These are phyloP conservation scores for Stemphylium vesicarium DNA, from an alignment of 2,329 filamentous ascomycete species.

Conservation along the genomic window DNA sequence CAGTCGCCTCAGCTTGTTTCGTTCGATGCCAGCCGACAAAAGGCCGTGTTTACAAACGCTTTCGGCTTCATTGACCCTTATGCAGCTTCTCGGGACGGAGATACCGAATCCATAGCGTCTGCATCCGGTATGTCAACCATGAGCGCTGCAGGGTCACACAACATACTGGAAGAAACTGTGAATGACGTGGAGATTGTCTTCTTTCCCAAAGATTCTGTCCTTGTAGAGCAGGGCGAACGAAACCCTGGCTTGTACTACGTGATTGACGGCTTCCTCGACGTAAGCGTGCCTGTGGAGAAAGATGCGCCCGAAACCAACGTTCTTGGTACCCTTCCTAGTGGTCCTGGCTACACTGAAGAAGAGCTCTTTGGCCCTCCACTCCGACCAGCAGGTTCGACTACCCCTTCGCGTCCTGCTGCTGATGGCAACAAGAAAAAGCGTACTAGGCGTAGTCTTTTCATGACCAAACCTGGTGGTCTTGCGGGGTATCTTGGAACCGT, in stretches of 20 bases:
- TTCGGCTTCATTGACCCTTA: slow-evolving; percentile 91
- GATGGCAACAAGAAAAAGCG: slow-evolving; percentile 55
- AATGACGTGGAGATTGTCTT: slow-evolving; percentile 97
- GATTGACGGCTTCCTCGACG: slow-evolving; percentile 94
- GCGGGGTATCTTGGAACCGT: slow-evolving; percentile 95
- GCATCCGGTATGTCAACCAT: slow-evolving; percentile 52
- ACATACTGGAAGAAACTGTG: slow-evolving; percentile 78
- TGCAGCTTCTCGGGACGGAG: slow-evolving; percentile 77
- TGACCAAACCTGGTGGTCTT: slow-evolving; percentile 93
- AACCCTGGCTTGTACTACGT: slow-evolving; percentile 97
- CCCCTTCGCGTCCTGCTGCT: slow-evolving; percentile 33
- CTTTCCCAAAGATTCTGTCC: slow-evolving; percentile 90
- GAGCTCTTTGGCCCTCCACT: slow-evolving; percentile 43
- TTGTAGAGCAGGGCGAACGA: slow-evolving; percentile 96
- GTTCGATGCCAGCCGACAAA: slow-evolving; percentile 80
- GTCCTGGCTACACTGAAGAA: slow-evolving; percentile 43
- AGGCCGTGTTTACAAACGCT: slow-evolving; percentile 81
- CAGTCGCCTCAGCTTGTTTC: slow-evolving; percentile 84
- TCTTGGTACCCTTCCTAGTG: slow-evolving; percentile 50
- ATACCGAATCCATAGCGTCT: slow-evolving; percentile 80
- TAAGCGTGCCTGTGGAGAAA: slow-evolving; percentile 80
- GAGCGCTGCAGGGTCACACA: slow-evolving; percentile 67
- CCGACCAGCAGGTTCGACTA: slow-evolving; percentile 33
- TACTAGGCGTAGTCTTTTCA: slow-evolving; percentile 74
- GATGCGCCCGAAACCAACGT: slow-evolving; percentile 55